Conservation (phyloP, 768 basidiomycete genomes). For the Amanita pallidorosea region DNA sequence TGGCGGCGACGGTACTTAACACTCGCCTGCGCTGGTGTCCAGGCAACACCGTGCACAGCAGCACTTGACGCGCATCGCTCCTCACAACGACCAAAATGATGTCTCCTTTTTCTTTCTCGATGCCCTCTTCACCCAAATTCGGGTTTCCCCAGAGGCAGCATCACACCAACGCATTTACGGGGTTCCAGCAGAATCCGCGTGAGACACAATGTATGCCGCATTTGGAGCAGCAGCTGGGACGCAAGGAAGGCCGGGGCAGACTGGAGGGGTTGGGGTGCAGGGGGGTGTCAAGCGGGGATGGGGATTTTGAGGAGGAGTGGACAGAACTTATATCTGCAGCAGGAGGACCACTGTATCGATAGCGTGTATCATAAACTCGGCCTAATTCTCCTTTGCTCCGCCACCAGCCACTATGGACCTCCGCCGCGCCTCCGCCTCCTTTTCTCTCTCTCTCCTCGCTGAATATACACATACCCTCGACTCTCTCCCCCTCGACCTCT, state of each 20-base stretch:
- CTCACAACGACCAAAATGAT: background rate
- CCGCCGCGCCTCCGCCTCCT: conserved; percentile 26
- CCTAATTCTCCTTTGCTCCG: background rate
- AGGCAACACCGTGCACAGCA: background rate
- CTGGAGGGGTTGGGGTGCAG: background rate
- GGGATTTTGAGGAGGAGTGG: background rate
- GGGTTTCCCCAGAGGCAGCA: conserved; percentile 47
- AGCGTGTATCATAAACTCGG: background rate
- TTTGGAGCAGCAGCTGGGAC: conserved; percentile 17
- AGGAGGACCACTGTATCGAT: background rate
- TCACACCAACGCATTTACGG: conserved; percentile 45
- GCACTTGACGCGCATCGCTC: background rate
- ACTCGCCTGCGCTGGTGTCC: background rate
- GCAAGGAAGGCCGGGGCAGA: background rate
- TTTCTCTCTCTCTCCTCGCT: conserved; percentile 59
- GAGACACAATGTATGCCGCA: conserved; percentile 52
- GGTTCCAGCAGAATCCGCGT: conserved; percentile 51
- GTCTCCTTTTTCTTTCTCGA: conserved; percentile 18
- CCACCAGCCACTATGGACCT: background rate
- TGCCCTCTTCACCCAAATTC: conserved; percentile 43
- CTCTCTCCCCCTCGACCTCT: conserved; percentile 87
- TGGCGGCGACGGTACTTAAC: background rate
- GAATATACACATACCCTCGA: conserved; percentile 92
- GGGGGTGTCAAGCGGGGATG: background rate
- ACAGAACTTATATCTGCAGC: no score